phyloP scores from a whole-genome alignment of 1,284 basidiomycete genomes.

The Phellopilus nigrolimitatus region DNA sequence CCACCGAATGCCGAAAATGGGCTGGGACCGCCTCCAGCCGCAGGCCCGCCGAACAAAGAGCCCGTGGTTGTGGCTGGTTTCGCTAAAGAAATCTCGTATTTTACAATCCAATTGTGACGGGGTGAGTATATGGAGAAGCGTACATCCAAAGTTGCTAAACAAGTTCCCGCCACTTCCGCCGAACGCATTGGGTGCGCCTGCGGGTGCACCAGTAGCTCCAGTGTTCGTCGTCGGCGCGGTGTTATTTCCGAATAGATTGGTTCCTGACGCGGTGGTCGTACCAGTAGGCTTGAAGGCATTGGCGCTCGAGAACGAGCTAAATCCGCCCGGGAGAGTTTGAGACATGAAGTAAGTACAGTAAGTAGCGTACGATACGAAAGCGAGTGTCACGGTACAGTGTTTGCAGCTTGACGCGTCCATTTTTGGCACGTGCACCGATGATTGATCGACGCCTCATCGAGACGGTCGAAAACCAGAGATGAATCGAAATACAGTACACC shows the following conservation, averaged over 20 bases:
- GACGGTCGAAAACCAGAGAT: no score
- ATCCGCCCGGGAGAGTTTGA: conserved; percentile 18
- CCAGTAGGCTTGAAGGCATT: conserved; percentile 9
- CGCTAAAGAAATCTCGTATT: no score
- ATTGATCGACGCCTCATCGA: neutral
- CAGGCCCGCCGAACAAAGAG: no score
- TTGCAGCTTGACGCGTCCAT: no score
- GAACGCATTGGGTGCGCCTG: conserved; percentile 12
- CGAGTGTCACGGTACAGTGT: no score
- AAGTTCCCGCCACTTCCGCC: conserved; percentile 1
- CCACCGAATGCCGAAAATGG: no score
- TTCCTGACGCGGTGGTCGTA: conserved; percentile 1
- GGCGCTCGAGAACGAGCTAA: conserved; percentile 9
- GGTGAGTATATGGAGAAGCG: neutral
- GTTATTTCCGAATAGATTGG: conserved; percentile 7
- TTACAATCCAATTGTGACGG: neutral
- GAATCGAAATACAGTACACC: neutral
- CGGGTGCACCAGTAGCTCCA: neutral
- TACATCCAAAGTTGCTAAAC: conserved; percentile 10
- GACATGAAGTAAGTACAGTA: conserved; percentile 7
- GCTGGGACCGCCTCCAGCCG: no score
- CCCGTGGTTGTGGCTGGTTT: no score
- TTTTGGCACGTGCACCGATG: neutral
- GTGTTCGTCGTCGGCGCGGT: neutral
- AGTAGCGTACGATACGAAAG: neutral